Evolutionary conservation across 495 filamentous ascomycete species (phyloP).

Genomic region (Letharia lupina): DNA sequence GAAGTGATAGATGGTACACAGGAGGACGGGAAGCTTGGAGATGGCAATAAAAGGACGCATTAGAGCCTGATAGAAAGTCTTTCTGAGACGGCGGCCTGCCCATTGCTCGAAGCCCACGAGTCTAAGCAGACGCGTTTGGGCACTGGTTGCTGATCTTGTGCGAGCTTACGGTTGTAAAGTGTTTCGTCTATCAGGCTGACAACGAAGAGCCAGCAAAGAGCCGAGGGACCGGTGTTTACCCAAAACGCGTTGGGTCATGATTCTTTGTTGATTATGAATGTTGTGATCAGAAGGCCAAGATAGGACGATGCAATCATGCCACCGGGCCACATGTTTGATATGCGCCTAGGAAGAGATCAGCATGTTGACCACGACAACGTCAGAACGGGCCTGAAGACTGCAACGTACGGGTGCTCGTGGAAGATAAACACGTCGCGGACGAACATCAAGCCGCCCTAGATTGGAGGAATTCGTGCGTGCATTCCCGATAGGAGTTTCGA

Average conservation of each 20-base stretch:
- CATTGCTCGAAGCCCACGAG: conserved; percentile 43
- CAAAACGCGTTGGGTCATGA: conserved; percentile 49
- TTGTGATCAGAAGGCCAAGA: conserved; percentile 50
- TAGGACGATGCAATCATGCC: conserved; percentile 50
- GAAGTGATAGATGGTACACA: conserved; percentile 46
- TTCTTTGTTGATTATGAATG: conserved; percentile 46
- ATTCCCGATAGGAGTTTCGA: neutral
- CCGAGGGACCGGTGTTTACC: conserved; percentile 44
- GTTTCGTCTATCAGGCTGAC: conserved; percentile 51
- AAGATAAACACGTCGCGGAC: conserved; percentile 62
- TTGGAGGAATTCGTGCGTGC: neutral
- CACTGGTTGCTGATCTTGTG: conserved; percentile 37
- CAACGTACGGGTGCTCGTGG: conserved; percentile 43
- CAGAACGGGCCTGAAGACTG: neutral
- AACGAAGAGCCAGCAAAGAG: conserved; percentile 39
- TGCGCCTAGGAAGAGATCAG: conserved; percentile 31
- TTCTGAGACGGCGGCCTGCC: conserved; percentile 33
- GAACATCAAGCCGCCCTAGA: conserved; percentile 49
- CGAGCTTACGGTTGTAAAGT: conserved; percentile 46
- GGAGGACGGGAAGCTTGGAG: conserved; percentile 43
- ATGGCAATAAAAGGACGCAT: conserved; percentile 40
- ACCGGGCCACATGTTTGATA: conserved; percentile 54
- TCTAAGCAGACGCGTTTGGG: conserved; percentile 32
- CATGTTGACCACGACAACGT: neutral
- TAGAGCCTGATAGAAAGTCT: conserved; percentile 39